These are phyloP conservation scores for Cicer chorassanicum DNA, from an alignment of 306 rosid genomes.

Conservation along the genomic window DNA sequence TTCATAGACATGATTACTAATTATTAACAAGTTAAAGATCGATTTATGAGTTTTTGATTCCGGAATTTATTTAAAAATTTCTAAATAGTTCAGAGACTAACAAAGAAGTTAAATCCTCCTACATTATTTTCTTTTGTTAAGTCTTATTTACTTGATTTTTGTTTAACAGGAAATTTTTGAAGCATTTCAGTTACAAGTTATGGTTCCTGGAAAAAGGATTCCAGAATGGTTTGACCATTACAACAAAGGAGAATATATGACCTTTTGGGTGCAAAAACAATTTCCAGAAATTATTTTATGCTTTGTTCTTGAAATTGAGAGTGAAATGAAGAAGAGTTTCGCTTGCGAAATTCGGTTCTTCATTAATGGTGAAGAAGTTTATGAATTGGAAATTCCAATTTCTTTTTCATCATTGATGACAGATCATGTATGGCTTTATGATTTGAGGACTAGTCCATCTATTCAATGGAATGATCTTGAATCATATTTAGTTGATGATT, in stretches of 20 bases:
- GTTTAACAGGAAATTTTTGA: slow-evolving; percentile 20
- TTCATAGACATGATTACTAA: neutral
- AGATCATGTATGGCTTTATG: slow-evolving; percentile 19
- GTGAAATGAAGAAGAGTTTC: slow-evolving; percentile 32
- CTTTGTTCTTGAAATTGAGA: neutral
- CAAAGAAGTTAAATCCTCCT: neutral
- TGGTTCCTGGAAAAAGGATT: slow-evolving; percentile 18
- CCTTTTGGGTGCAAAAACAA: neutral
- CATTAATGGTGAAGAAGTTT: slow-evolving; percentile 21
- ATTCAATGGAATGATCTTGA: neutral
- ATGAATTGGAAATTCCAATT: slow-evolving; percentile 21
- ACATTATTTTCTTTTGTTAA: neutral
- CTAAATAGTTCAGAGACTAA: neutral
- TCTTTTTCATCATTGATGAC: neutral
- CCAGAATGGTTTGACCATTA: slow-evolving; percentile 25
- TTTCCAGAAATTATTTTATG: slow-evolving; percentile 30
- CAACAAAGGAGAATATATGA: slow-evolving; percentile 1
- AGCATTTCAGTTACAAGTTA: slow-evolving; percentile 6
- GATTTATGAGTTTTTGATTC: neutral
- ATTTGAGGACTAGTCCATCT: slow-evolving; percentile 17
- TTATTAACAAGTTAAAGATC: neutral
- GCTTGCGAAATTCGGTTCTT: slow-evolving; percentile 13
- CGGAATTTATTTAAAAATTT: neutral
- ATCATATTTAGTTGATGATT: slow-evolving; percentile 1
- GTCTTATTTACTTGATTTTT: neutral